These are phyloP conservation scores for Sphagnum tenellum DNA, from an alignment of 225 moss, liverwort and hornwort genomes.

Conservation along the genomic window DNA sequence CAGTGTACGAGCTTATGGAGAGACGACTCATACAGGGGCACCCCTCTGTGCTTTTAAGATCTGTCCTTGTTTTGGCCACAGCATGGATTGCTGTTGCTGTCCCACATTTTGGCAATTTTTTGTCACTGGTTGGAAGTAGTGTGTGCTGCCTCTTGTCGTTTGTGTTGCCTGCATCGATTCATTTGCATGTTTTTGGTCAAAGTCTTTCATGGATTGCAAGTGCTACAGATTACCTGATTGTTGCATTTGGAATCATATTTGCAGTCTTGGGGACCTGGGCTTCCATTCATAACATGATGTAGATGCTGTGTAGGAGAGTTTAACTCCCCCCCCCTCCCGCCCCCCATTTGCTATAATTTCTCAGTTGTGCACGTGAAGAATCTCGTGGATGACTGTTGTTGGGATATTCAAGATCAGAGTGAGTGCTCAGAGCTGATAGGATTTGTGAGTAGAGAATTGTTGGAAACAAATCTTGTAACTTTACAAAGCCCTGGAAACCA, in stretches of 20 bases:
- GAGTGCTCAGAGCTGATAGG: too few relatives aligned
- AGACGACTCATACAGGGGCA: conserved; percentile 47
- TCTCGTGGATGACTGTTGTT: too few relatives aligned
- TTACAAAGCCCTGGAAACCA: too few relatives aligned
- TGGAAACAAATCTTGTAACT: too few relatives aligned
- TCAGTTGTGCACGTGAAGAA: too few relatives aligned
- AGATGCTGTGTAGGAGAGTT: too few relatives aligned
- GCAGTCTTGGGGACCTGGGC: conserved; percentile 63
- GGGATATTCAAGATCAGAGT: too few relatives aligned
- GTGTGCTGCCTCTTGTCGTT: conserved; percentile 84
- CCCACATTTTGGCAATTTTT: conserved; percentile 69
- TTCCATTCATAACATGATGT: conserved; percentile 28
- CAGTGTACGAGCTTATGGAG: conserved; percentile 84
- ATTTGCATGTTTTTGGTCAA: conserved; percentile 47
- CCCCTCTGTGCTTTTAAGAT: conserved; percentile 37
- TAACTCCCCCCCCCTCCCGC: too few relatives aligned
- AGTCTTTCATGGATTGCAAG: conserved; percentile 18
- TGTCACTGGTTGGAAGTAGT: conserved; percentile 88
- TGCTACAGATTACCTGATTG: conserved; percentile 42
- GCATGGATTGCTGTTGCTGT: conserved; percentile 76
- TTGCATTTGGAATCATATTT: conserved; percentile 52
- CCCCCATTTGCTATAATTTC: too few relatives aligned
- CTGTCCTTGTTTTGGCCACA: conserved; percentile 39
- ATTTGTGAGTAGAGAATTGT: too few relatives aligned
- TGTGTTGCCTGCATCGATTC: conserved; percentile 72